Evolutionary conservation across 129 eudicot genomes (phyloP), one percentile per base, ranked within the genome.

Genomic region (Chrysanthemum lavandulifolium): DNA sequence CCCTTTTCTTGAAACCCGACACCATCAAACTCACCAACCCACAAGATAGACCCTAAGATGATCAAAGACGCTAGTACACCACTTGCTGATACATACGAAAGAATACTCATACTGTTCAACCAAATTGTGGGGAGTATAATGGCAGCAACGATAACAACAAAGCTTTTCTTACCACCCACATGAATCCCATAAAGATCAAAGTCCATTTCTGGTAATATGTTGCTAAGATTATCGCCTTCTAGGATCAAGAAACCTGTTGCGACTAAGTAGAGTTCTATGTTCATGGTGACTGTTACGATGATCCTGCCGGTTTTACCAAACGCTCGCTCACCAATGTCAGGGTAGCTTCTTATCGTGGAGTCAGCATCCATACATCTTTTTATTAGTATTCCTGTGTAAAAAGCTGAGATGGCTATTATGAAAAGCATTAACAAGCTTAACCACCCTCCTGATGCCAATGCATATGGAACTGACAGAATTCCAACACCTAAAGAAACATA

Each of bases 381-480:
- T 2, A 95, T 95, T 10, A 95, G 80, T 73, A 95, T 48, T 50
- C 91, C 89, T 0, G 99, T 85, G 85, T 88, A 95, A 80, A 84
- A 90, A 25, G 97, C 82, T 58, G 81, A 77, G 33, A 62, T 19
- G 5, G 99, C 99, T 25, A 90, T 78, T 36, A 74, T 49, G 74
- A 90, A 81, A 58, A 95, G 85, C 1, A 90, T 76, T 27, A 80
- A 14, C 64, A 95, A 75, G 71, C 99, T n/a, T n/a, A 86, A 63
- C 99, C 99, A 90, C n/a, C 99, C 97, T 49, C 97, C 96, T 23
- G 97, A 83, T 69, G 99, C 75, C 18, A 95, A 68, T 53, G 99
- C 99, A 76, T 79, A 95, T 60, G 99, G 94, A 51, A 85, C 79
- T 3, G 99, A 90, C 15, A 95, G 72, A 63, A 95, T 95, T 52